phyloP scores from a whole-genome alignment of 306 rosid genomes.

The Inga laurina region DNA sequence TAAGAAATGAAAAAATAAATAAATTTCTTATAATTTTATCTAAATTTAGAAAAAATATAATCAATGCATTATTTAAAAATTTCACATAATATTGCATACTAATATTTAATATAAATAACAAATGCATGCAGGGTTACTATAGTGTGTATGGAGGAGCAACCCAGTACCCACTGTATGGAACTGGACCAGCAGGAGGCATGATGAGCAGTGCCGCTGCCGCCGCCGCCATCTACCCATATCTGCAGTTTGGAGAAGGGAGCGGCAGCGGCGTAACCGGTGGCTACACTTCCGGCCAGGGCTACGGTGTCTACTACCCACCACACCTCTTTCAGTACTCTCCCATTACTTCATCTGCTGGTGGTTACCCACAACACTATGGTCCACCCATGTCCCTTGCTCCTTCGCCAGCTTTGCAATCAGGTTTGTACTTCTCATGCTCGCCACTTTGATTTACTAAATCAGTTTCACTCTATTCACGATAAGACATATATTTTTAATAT shows the following conservation, averaged over 20 bases:
- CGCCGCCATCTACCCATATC: constrained; percentile 69
- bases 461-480: background rate
- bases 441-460: background rate
- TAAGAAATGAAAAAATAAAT: background rate
- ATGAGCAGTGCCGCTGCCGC: constrained; percentile 56
- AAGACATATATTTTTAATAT: background rate
- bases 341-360: constrained; percentile 66
- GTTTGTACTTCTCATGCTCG: constrained; percentile 32
- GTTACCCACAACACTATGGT: constrained; percentile 74
- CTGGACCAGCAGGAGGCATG: constrained; percentile 72
- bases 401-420: constrained; percentile 94
- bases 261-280: constrained; percentile 45
- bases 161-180: constrained; percentile 81
- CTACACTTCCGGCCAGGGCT: constrained; percentile 60
- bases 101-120: background rate
- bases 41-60: background rate
- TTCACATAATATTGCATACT: background rate
- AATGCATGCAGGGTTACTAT: constrained; percentile 83
- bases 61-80: background rate
- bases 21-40: background rate
- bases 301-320: constrained; percentile 80
- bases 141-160: constrained; percentile 81
- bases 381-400: constrained; percentile 91
- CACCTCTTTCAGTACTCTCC: constrained; percentile 78
- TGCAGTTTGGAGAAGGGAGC: constrained; percentile 73